Base-by-base conservation (phyloP, 345 rosid genomes). In the Kernera saxatilis region DNA sequence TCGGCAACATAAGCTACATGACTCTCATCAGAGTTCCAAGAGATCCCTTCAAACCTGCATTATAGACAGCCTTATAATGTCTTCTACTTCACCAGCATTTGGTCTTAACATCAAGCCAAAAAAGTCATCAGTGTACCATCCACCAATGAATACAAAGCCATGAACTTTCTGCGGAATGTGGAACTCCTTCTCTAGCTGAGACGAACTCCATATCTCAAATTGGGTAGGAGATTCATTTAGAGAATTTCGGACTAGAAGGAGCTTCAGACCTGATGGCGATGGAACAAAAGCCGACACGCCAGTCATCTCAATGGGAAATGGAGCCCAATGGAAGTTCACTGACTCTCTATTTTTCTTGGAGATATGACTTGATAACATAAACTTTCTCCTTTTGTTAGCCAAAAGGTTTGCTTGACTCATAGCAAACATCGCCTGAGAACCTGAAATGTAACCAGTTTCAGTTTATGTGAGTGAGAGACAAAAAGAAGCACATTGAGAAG, bases 271-370 rank as follows among this genome's bases (percentile, higher is more conserved):
- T 29, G 87, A 85, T 2, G 92, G 92, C 1, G 93, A 88, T 15
- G 93, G 92, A 72, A 79, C 75, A 10, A 83, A 60, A 26, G 80
- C 60, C 23, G 96, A 80, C 12, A 79, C 84, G 19, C 79, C 55
- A n/a, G n/a, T n/a, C 88, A 84, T 78, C 86, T 90, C 93, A 12
- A 86, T 29, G n/a, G 96, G 93, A 80, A 90, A 90, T 10, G 87
- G 88, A n/a, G 85, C 73, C 91, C 96, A 87, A 9, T 82, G 81
- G 61, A 87, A 84, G 13, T 11, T 36, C 40, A 36, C 13, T 10
- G 14, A 11, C 58, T 36, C 40, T 11, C 14, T 11, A 10, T 1
- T 10, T 36, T 36, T 4, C 2, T 36, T 36, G 14, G 40, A 36
- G 40, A 36, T 36, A 2, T 36, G 14, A 36, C 14, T 9, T 36